Conservation (phyloP, 2,329 filamentous ascomycete species). For the Paramyrothecium sp. region DNA sequence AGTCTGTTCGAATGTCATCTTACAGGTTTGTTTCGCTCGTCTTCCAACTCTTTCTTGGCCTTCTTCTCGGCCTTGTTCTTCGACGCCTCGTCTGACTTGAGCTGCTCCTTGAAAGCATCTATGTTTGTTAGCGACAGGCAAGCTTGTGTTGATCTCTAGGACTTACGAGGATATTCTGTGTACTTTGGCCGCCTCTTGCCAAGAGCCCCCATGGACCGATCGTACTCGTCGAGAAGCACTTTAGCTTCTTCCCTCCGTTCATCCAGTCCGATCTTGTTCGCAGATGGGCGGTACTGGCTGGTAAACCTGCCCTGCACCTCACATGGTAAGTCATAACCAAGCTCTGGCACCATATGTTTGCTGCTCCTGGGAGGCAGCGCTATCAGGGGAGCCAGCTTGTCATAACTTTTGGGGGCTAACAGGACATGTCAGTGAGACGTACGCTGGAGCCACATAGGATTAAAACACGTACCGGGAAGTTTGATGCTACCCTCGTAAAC, state of each 20-base stretch:
- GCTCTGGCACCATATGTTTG: constrained; percentile 35
- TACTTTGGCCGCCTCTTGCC: constrained; percentile 44
- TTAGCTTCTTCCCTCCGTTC: constrained; percentile 40
- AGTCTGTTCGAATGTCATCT: constrained; percentile 10
- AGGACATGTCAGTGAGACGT: background rate
- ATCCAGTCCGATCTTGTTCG: constrained; percentile 37
- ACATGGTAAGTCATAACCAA: constrained; percentile 38
- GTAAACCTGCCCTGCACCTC: constrained; percentile 44
- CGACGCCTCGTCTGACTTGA: constrained; percentile 42
- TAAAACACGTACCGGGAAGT: constrained; percentile 27
- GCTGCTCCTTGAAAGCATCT: constrained; percentile 44
- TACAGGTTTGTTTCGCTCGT: constrained; percentile 38
- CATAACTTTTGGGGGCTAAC: constrained; percentile 39
- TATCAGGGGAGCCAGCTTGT: constrained; percentile 42
- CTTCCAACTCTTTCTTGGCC: constrained; percentile 40
- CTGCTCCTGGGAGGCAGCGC: constrained; percentile 37
- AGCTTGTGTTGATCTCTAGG: background rate
- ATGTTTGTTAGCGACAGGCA: constrained; percentile 2
- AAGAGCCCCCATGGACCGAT: constrained; percentile 37
- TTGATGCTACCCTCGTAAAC: constrained; percentile 37
- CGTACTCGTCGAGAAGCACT: constrained; percentile 36
- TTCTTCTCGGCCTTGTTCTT: constrained; percentile 46
- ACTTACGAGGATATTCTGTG: constrained; percentile 42
- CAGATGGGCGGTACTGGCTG: constrained; percentile 36
- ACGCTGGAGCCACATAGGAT: background rate